Conservation (phyloP, 1,284 basidiomycete species). For the Hypsizygus ulmarius region DNA sequence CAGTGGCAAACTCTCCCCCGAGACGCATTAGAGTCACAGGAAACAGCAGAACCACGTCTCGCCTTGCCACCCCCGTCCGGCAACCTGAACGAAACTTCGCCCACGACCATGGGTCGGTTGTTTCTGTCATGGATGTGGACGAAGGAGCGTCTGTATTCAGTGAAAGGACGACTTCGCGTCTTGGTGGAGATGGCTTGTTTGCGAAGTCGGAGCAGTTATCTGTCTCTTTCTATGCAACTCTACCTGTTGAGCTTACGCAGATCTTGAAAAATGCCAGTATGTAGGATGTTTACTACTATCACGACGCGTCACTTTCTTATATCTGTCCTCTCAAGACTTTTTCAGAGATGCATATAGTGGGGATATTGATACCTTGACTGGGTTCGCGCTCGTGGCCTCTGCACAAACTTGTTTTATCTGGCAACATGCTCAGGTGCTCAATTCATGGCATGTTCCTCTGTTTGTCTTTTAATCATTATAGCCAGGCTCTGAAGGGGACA, state of each 20-base stretch:
- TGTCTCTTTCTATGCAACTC: slow-evolving; percentile 64
- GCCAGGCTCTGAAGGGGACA: slow-evolving; percentile 55
- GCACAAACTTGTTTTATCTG: slow-evolving; percentile 76
- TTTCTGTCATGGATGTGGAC: slow-evolving; percentile 66
- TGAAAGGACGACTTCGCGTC: slow-evolving; percentile 37
- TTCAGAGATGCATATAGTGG: slow-evolving; percentile 65
- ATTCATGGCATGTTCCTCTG: background rate
- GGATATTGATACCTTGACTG: slow-evolving; percentile 65
- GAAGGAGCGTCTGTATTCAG: slow-evolving; percentile 39
- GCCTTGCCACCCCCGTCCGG: slow-evolving; percentile 33
- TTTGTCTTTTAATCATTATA: slow-evolving; percentile 4
- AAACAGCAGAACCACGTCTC: slow-evolving; percentile 26
- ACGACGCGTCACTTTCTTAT: slow-evolving; percentile 12
- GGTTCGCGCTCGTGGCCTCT: slow-evolving; percentile 72
- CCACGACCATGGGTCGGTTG: slow-evolving; percentile 29
- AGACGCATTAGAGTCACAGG: slow-evolving; percentile 31
- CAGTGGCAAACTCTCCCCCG: slow-evolving; percentile 38
- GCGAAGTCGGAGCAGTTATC: slow-evolving; percentile 71
- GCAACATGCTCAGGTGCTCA: slow-evolving; percentile 67
- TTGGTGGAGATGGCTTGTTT: slow-evolving; percentile 50
- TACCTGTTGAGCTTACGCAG: slow-evolving; percentile 74
- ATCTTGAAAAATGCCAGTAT: slow-evolving; percentile 64
- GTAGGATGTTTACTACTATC: slow-evolving; percentile 18
- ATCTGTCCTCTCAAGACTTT: slow-evolving; percentile 49
- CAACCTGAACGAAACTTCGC: slow-evolving; percentile 5